Percentiles rank a stretch among this genome's conserved stretches.
These are phyloP conservation scores for Coemansia asiatica DNA, from an alignment of 192 early-diverging fungal species.

Conservation along the genomic window DNA sequence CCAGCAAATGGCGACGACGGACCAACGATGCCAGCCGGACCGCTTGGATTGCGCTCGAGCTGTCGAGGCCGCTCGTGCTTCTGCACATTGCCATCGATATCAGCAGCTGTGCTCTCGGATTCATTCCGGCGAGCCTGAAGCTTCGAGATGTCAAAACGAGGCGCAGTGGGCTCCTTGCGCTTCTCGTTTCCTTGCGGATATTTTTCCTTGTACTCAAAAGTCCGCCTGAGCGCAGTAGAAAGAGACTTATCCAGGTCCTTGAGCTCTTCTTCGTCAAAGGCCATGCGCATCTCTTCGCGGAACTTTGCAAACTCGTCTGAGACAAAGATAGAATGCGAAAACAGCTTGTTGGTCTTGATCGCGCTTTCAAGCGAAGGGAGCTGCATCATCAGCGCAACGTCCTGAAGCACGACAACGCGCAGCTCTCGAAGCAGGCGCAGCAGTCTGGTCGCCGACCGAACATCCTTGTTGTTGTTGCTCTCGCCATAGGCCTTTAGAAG, in stretches of 20 bases:
- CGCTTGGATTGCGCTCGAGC: not conserved
- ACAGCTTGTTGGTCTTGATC: constrained; percentile 19
- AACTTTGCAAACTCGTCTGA: constrained; percentile 27
- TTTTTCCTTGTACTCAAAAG: constrained; percentile 20
- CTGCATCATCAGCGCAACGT: constrained; percentile 43
- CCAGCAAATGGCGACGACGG: not conserved
- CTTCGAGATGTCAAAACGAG: constrained; percentile 9
- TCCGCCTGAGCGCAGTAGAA: constrained; percentile 16
- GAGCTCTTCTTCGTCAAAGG: constrained; percentile 22
- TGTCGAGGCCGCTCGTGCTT: not conserved
- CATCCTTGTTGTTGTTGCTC: constrained; percentile 40
- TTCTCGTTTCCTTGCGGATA: constrained; percentile 13
- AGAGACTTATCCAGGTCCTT: constrained; percentile 15
- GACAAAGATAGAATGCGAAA: constrained; percentile 29
- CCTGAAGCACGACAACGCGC: constrained; percentile 45
- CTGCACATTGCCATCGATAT: not conserved
- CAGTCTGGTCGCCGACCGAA: constrained; percentile 33
- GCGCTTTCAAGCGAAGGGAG: constrained; percentile 25
- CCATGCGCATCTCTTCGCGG: constrained; percentile 29
- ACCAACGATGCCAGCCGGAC: not conserved
- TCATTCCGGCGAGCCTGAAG: not conserved
- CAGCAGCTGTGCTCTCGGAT: not conserved
- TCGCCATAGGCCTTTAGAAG: constrained; percentile 32
- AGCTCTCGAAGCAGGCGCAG: constrained; percentile 44
- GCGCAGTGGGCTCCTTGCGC: constrained; percentile 34